Conservation (phyloP, 1,139 yeast genomes). For the Diutina ranongensis region DNA sequence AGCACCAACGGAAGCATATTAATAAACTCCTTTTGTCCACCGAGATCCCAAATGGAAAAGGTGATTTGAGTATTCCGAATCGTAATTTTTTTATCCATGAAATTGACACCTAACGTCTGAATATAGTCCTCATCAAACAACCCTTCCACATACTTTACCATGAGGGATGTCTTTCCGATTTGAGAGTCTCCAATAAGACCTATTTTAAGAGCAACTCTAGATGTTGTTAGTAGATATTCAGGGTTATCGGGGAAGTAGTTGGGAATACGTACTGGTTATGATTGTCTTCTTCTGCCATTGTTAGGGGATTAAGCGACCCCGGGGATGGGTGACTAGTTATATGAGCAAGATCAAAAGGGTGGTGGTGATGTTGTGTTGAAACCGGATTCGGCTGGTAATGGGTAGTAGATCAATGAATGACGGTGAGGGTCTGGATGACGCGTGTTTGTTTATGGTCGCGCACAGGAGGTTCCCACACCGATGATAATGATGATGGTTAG, state of each 20-base stretch:
- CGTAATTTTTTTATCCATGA: constrained; percentile 83
- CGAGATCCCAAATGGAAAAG: constrained; percentile 92
- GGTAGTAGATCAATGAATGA: too few species aligned
- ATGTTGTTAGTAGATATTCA: constrained; percentile 43
- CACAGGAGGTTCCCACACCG: too few species aligned
- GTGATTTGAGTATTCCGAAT: constrained; percentile 84
- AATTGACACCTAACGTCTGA: constrained; percentile 91
- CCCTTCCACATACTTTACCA: constrained; percentile 96
- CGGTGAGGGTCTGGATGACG: not conserved
- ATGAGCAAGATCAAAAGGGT: too few species aligned
- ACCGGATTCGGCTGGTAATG: too few species aligned
- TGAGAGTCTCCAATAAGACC: constrained; percentile 96
- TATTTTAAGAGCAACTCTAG: constrained; percentile 64
- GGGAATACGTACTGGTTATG: constrained; percentile 11
- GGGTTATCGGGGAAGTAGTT: constrained; percentile 35
- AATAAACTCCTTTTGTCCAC: constrained; percentile 93
- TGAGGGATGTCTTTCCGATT: constrained; percentile 93
- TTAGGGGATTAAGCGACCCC: not conserved
- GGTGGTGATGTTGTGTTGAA: too few species aligned
- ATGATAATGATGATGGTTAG: too few species aligned
- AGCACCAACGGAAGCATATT: constrained; percentile 94
- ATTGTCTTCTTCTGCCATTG: constrained; percentile 7
- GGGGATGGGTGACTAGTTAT: too few species aligned
- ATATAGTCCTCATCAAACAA: constrained; percentile 87
- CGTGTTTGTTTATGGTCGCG: not conserved